A percentile compares a stretch with the other conserved stretches of the same genome.
phyloP scores from a whole-genome alignment of 2,329 filamentous ascomycete species.

The Colletotrichum sp. region DNA sequence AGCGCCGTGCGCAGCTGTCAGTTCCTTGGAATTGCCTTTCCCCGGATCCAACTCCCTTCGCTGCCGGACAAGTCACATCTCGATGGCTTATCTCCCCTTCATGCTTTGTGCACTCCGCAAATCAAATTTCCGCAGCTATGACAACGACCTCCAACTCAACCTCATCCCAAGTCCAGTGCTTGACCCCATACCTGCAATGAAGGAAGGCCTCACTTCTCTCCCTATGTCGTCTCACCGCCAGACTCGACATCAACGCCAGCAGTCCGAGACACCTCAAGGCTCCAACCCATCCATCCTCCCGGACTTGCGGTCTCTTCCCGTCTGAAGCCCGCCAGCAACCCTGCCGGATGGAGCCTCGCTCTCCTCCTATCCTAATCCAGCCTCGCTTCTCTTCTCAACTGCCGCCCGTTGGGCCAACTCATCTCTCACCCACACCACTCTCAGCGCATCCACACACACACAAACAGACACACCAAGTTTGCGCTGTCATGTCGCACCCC shows the following conservation, averaged over 20 bases:
- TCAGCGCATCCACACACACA: constrained; percentile 1
- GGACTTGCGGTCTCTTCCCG: neutral
- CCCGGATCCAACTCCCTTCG: constrained; percentile 5
- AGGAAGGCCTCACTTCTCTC: neutral
- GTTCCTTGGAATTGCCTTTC: constrained; percentile 1
- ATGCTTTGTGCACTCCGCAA: neutral
- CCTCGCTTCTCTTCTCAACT: constrained; percentile 7
- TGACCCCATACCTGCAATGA: neutral
- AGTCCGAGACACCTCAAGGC: neutral
- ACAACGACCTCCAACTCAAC: neutral
- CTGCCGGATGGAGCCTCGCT: constrained; percentile 6
- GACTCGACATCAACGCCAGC: neutral
- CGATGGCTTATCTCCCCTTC: constrained; percentile 1
- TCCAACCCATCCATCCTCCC: neutral
- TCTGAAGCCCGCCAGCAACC: neutral
- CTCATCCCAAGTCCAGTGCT: neutral
- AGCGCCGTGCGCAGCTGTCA: neutral
- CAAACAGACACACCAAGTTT: neutral
- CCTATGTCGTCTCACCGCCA: constrained; percentile 11
- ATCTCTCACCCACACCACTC: constrained; percentile 2
- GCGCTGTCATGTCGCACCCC: neutral
- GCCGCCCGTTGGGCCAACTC: constrained; percentile 14
- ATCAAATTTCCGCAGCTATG: neutral
- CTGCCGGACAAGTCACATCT: constrained; percentile 13
- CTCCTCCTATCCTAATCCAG: constrained; percentile 10